Evolutionary conservation across 108 stramenopile species (phyloP).

Genomic region (Skeletonema costatum): DNA sequence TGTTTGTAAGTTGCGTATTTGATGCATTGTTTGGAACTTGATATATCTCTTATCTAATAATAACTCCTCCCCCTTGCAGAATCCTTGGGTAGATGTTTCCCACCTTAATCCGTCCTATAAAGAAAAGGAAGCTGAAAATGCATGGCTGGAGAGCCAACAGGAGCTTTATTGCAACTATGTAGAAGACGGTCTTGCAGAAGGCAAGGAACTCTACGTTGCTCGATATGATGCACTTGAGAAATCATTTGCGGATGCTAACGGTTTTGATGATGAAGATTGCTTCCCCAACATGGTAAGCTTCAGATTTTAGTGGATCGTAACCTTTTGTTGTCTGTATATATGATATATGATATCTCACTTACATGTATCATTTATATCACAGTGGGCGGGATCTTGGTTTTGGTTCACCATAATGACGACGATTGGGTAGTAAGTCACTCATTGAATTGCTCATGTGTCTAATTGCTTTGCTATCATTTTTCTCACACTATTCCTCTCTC

Average conservation of each 20-base stretch:
- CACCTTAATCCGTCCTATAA: background rate
- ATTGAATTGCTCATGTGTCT: slow-evolving; percentile 57
- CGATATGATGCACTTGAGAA: background rate
- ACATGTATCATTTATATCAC: background rate
- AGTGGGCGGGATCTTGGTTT: slow-evolving; percentile 17
- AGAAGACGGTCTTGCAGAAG: background rate
- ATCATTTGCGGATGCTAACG: slow-evolving; percentile 5
- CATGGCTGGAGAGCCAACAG: slow-evolving; percentile 2
- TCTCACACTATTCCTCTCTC: slow-evolving; percentile 1
- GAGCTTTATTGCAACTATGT: slow-evolving; percentile 3
- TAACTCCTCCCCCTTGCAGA: background rate
- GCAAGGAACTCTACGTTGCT: background rate
- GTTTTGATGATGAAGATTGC: slow-evolving; percentile 10
- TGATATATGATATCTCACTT: background rate
- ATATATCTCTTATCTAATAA: background rate
- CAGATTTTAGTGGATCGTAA: background rate
- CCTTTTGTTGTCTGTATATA: background rate
- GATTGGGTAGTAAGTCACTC: slow-evolving; percentile 8
- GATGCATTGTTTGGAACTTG: background rate
- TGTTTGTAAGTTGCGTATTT: background rate
- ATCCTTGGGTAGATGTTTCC: background rate
- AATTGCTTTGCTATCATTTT: slow-evolving; percentile 51
- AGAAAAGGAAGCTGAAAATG: background rate
- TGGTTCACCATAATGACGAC: slow-evolving; percentile 31
- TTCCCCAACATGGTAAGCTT: slow-evolving; percentile 1